phyloP scores from a whole-genome alignment of 2,329 filamentous ascomycete species.

The Aspergillus japonicus region DNA sequence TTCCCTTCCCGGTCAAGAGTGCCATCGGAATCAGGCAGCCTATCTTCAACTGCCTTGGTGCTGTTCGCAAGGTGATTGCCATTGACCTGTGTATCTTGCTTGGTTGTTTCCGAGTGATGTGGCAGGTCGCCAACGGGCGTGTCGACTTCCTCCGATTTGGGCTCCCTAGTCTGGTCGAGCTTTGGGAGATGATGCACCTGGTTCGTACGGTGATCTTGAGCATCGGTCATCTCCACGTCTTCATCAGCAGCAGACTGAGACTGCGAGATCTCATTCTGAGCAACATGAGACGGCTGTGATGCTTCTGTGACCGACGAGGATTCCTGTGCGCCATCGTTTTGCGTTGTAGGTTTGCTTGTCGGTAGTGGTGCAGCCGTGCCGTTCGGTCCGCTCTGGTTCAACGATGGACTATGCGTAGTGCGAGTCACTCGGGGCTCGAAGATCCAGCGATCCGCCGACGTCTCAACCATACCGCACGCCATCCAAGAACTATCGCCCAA shows the following conservation, averaged over 20 bases:
- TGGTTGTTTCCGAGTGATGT: conserved; percentile 28
- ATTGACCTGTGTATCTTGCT: conserved; percentile 16
- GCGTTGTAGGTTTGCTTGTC: conserved; percentile 6
- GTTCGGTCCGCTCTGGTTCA: conserved; percentile 19
- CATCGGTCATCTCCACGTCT: conserved; percentile 38
- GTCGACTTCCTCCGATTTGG: conserved; percentile 40
- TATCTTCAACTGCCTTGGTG: conserved; percentile 5
- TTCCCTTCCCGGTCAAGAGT: conserved; percentile 15
- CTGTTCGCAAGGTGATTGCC: conserved; percentile 13
- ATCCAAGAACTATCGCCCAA: conserved; percentile 62
- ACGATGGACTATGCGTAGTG: conserved; percentile 16
- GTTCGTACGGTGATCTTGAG: conserved; percentile 15
- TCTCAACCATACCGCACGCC: conserved; percentile 55
- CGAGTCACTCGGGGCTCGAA: conserved; percentile 40
- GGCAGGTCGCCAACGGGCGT: conserved; percentile 34
- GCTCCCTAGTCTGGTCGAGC: conserved; percentile 20
- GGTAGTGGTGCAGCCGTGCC: conserved; percentile 13
- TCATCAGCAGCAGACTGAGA: conserved; percentile 12
- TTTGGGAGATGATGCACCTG: conserved; percentile 8
- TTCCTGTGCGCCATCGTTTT: conserved; percentile 16
- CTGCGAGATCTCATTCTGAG: conserved; percentile 13
- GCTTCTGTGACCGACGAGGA: conserved; percentile 7
- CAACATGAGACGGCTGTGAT: conserved; percentile 12
- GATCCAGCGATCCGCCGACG: conserved; percentile 49
- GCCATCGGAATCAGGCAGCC: conserved; percentile 9